Conservation (phyloP, 148 eudicot genomes). For the Rhododendron vialii region DNA sequence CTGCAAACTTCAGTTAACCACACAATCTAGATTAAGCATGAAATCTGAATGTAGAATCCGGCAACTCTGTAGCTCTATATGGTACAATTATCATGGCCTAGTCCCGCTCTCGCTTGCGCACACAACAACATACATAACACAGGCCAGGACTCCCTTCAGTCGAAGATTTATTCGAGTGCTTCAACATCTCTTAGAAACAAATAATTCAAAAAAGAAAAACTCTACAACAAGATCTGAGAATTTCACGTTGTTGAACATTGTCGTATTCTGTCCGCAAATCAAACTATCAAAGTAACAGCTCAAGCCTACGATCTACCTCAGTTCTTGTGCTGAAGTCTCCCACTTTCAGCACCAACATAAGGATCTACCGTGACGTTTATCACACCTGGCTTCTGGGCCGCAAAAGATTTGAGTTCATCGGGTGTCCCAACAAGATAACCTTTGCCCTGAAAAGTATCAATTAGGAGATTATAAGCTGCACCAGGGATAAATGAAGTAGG, state of each 20-base stretch:
- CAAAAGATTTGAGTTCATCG: constrained; percentile 63
- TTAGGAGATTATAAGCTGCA: constrained; percentile 60
- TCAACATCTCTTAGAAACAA: neutral
- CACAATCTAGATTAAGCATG: too few species aligned
- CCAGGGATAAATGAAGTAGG: constrained; percentile 83
- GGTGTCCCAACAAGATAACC: constrained; percentile 74
- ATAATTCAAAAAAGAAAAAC: neutral
- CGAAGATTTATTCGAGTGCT: neutral
- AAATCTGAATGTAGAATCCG: too few species aligned
- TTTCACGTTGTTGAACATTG: neutral
- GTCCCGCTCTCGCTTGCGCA: neutral
- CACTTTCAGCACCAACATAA: constrained; percentile 83
- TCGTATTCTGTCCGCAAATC: neutral
- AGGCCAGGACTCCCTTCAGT: neutral
- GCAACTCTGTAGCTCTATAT: neutral
- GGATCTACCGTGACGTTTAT: constrained; percentile 83
- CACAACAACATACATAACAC: neutral
- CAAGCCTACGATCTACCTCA: constrained; percentile 22
- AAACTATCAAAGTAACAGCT: neutral
- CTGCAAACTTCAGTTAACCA: too few species aligned
- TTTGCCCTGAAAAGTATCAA: constrained; percentile 88
- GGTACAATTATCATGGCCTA: neutral
- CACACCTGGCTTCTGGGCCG: constrained; percentile 77
- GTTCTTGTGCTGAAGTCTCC: constrained; percentile 92
- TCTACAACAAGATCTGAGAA: neutral